A percentile compares a stretch with the other conserved stretches of the same genome.
These are phyloP conservation scores for Cladobotryum protrusum DNA, from an alignment of 2,329 filamentous ascomycete genomes.

Conservation along the genomic window DNA sequence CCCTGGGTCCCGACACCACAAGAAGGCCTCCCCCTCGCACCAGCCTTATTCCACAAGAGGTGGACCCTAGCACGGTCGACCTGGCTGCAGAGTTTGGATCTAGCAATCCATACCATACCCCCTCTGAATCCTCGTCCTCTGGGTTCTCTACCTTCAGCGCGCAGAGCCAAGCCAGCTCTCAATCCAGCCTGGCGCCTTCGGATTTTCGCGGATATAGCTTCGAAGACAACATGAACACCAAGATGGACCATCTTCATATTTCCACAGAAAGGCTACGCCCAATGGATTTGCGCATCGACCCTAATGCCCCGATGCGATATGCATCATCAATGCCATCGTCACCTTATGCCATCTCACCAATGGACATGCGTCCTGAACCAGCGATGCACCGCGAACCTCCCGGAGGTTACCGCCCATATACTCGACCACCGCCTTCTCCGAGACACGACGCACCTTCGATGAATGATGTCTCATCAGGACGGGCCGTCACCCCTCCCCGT, in stretches of 20 bases:
- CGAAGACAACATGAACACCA: conserved; percentile 39
- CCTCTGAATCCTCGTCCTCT: conserved; percentile 60
- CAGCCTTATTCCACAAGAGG: conserved; percentile 36
- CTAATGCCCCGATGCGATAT: conserved; percentile 20
- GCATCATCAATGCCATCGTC: conserved; percentile 23
- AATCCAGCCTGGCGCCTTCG: conserved; percentile 34
- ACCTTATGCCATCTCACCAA: conserved; percentile 21
- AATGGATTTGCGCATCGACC: conserved; percentile 28
- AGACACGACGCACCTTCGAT: conserved; percentile 7
- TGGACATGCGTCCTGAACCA: conserved; percentile 18
- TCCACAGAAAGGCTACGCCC: conserved; percentile 36
- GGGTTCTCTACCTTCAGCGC: conserved; percentile 56
- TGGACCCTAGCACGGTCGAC: conserved; percentile 42
- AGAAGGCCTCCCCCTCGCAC: conserved; percentile 48
- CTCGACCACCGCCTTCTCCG: conserved; percentile 10
- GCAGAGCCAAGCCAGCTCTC: conserved; percentile 53
- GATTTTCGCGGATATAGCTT: conserved; percentile 22
- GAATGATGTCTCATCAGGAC: conserved; percentile 12
- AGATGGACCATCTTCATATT: conserved; percentile 52
- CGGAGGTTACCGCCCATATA: conserved; percentile 12
- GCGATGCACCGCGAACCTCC: conserved; percentile 17
- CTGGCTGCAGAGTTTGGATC: conserved; percentile 54
- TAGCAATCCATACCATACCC: conserved; percentile 58
- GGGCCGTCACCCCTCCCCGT: conserved; percentile 5
- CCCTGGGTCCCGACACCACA: conserved; percentile 44